Base-by-base conservation (phyloP, 495 filamentous ascomycete genomes). In the Mytilinidion resinicola region DNA sequence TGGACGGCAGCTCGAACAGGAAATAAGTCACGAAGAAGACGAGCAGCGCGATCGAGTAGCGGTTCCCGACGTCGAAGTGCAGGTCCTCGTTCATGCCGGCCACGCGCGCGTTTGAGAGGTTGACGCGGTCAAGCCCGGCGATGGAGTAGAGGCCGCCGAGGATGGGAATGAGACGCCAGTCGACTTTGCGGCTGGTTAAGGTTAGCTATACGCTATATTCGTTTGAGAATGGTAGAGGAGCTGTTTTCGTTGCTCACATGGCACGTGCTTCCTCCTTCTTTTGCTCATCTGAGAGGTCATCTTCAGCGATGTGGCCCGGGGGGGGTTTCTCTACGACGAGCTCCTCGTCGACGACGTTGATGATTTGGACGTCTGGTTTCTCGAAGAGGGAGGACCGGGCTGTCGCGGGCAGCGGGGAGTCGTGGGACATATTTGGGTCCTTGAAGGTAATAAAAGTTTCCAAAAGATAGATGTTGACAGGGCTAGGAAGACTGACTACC, bases 11-110 rank as follows among this genome's bases (percentile, higher is more conserved):
- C 44, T 65, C 63, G 43, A 65, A 65, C 1, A 65, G 51, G 21
- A 65, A 62, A 34, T 65, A 65, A 9, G 54, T 55, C 20, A 65
- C 46, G 50, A 65, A 65, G 62, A 65, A 65, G 35, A 65, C 59
- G 1, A 62, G 43, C 1, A 65, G 43, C 1, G 59, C 55, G 47
- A 59, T 62, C 3, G 59, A 55, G 39, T 65, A 65, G 5, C 59
- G 42, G 25, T 62, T 25, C 21, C 63, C 63, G 39, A 62, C 49
- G 55, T 61, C 41, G 46, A 66, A 54, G 15, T 33, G 49, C 9
- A 66, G 61, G 38, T 63, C 63, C 14, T 56, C 41, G 30, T 59
- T 51, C 61, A 66, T 66, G 9, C 63, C 63, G 21, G 63, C 60
- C 6, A 66, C 60, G 9, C 46, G 55, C 1, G 63, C 63, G 35